A percentile compares a stretch with the other conserved stretches of the same genome.
These are phyloP conservation scores for Sordariomycetes sp. DNA, from an alignment of 2,329 filamentous ascomycete genomes.

Conservation along the genomic window DNA sequence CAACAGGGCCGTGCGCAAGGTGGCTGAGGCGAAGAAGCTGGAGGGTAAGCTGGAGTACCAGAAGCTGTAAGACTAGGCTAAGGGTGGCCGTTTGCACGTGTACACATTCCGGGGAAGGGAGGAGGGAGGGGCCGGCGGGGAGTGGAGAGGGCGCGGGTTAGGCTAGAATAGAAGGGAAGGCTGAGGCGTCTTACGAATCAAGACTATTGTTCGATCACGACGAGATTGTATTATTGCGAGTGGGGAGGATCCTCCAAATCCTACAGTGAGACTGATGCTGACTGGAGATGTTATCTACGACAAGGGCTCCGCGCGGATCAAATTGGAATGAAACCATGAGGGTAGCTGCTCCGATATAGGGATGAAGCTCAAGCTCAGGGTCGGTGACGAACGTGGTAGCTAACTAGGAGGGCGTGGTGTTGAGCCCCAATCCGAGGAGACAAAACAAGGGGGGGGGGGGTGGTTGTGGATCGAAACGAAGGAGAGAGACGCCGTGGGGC, in stretches of 20 bases:
- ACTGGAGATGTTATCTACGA: not conserved
- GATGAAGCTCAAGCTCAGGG: too few relatives aligned
- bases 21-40: constrained; percentile 94
- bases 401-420: too few relatives aligned
- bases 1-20: constrained; percentile 97
- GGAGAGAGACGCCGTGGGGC: not conserved
- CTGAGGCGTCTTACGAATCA: not conserved
- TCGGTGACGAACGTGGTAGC: too few relatives aligned
- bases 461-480: not conserved
- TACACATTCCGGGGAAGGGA: not conserved
- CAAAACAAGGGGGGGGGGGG: not conserved
- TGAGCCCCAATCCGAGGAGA: too few relatives aligned
- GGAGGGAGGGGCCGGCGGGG: not conserved
- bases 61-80: constrained; percentile 63
- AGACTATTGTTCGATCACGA: not conserved
- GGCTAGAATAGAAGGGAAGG: not conserved
- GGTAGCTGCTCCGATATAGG: too few relatives aligned
- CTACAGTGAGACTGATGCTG: not conserved
- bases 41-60: constrained; percentile 97
- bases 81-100: not conserved
- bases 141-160: not conserved
- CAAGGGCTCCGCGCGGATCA: not conserved
- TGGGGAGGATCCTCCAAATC: not conserved
- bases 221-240: too few relatives aligned
- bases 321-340: not conserved